Percentiles rank a stretch among this genome's conserved stretches.
Evolutionary conservation across 2,329 filamentous ascomycete species (phyloP).

Genomic region (Stagonosporopsis cucurbitacearum): DNA sequence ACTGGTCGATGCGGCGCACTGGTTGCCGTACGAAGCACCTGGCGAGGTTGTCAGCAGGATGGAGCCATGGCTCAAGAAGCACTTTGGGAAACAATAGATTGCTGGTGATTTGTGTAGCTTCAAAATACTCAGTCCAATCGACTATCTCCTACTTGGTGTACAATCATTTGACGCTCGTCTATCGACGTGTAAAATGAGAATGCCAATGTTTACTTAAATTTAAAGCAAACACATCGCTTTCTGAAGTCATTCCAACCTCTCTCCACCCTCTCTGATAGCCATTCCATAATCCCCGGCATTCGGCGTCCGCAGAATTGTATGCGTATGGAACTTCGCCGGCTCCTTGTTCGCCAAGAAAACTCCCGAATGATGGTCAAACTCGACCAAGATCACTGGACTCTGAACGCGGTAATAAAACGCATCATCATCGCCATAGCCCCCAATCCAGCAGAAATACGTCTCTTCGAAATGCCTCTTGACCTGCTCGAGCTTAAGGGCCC

Average conservation of each 20-base stretch:
- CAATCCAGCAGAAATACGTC: slow-evolving; percentile 83
- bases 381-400: slow-evolving; percentile 74
- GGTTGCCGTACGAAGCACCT: slow-evolving; percentile 46
- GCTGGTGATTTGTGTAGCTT: neutral
- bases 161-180: neutral
- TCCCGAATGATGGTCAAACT: slow-evolving; percentile 82
- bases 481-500: slow-evolving; percentile 62
- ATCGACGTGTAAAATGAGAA: neutral
- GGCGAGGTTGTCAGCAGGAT: slow-evolving; percentile 34
- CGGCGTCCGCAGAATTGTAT: slow-evolving; percentile 74
- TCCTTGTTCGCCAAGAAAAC: slow-evolving; percentile 77
- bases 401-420: slow-evolving; percentile 81
- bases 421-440: slow-evolving; percentile 69
- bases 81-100: slow-evolving; percentile 11
- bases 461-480: slow-evolving; percentile 66
- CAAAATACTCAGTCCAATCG: neutral
- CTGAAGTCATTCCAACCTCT: slow-evolving; percentile 19
- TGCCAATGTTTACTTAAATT: too few relatives aligned
- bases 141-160: neutral
- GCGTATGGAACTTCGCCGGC: slow-evolving; percentile 80
- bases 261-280: slow-evolving; percentile 50
- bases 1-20: slow-evolving; percentile 47
- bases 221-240: neutral
- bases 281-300: slow-evolving; percentile 79
- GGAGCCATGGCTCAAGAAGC: slow-evolving; percentile 28